Conservation (phyloP, 352 stramenopile genomes). For the Globisporangium rhizosaccharum region DNA sequence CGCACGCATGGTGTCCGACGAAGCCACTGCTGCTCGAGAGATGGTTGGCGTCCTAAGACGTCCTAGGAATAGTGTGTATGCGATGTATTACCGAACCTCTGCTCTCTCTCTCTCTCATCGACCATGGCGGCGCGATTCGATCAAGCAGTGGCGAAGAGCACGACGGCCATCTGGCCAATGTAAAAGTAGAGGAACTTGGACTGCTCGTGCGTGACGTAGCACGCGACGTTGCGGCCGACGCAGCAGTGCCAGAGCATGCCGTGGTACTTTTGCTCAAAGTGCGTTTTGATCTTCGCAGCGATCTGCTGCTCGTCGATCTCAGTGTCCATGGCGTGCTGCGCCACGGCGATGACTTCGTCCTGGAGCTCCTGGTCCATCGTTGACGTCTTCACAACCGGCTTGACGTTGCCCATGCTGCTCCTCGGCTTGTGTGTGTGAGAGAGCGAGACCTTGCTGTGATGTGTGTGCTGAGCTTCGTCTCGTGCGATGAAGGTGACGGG, state of each 20-base stretch:
- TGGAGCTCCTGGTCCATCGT: conserved; percentile 85
- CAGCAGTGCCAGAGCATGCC: conserved; percentile 93
- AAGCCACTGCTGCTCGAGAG: too few species aligned
- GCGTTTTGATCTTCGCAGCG: conserved; percentile 87
- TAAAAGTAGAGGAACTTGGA: conserved; percentile 96
- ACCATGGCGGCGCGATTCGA: too few species aligned
- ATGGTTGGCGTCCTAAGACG: too few species aligned
- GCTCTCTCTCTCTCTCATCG: too few species aligned
- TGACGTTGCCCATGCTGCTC: conserved; percentile 35
- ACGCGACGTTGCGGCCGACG: conserved; percentile 92
- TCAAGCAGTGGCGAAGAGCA: conserved; percentile 86
- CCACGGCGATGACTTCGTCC: conserved; percentile 78
- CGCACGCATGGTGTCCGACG: too few species aligned
- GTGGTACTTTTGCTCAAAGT: conserved; percentile 92
- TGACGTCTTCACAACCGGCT: conserved; percentile 85
- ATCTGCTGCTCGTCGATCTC: conserved; percentile 87
- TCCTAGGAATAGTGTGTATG: too few species aligned
- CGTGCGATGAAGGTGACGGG: background rate
- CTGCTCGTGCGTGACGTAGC: conserved; percentile 92
- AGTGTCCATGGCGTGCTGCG: conserved; percentile 73
- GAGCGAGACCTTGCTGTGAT: too few species aligned
- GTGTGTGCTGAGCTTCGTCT: too few species aligned
- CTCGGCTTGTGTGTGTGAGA: background rate
- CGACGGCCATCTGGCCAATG: conserved; percentile 92
- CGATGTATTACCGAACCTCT: too few species aligned